phyloP scores from a whole-genome alignment of 2,329 filamentous ascomycete genomes.

The Macroventuria anomochaeta region DNA sequence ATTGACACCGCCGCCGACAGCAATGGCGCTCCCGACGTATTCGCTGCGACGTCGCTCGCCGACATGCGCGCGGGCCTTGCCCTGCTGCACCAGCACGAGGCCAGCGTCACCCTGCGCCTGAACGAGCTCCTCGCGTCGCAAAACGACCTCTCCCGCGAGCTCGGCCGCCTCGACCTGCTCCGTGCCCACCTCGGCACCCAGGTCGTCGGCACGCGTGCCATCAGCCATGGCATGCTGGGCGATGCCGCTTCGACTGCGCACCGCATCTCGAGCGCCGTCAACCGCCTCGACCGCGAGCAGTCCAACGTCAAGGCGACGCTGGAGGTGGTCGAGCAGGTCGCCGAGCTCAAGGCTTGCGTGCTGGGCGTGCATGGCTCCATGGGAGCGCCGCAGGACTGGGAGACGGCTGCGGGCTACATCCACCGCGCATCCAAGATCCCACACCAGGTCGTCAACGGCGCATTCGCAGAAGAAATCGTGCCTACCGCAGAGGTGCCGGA shows the following conservation, averaged over 20 bases:
- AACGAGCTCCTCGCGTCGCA: constrained; percentile 81
- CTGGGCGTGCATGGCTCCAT: constrained; percentile 94
- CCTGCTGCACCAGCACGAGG: constrained; percentile 77
- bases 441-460: constrained; percentile 76
- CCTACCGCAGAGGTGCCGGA: constrained; percentile 96
- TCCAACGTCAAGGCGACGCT: constrained; percentile 88
- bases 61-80: constrained; percentile 81
- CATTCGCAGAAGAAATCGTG: constrained; percentile 90
- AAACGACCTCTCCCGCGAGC: constrained; percentile 82
- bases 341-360: constrained; percentile 95
- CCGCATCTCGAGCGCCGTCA: constrained; percentile 85
- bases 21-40: constrained; percentile 46
- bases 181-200: constrained; percentile 88
- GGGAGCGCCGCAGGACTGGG: constrained; percentile 98
- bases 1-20: constrained; percentile 19
- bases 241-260: constrained; percentile 84
- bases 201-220: constrained; percentile 78
- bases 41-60: constrained; percentile 74
- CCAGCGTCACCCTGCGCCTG: constrained; percentile 74
- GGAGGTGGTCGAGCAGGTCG: constrained; percentile 91
- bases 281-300: constrained; percentile 88
- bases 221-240: constrained; percentile 91
- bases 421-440: constrained; percentile 83
- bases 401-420: constrained; percentile 90
- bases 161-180: constrained; percentile 85